phyloP scores from a whole-genome alignment of 208 protist genomes.

The Leishmania mexicana region DNA sequence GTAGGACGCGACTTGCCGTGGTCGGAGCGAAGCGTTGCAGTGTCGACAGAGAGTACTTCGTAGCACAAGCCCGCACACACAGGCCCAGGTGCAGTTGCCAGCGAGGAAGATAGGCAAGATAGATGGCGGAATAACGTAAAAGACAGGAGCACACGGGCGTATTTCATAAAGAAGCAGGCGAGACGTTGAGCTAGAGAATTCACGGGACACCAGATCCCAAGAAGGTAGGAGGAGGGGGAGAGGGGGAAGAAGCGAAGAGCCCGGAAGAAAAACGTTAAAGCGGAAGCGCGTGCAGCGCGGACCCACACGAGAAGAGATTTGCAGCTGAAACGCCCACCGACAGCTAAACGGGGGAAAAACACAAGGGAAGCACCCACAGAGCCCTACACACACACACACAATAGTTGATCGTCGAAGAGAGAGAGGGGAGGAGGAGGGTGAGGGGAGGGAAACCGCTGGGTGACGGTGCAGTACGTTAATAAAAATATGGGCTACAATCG shows the following conservation, averaged over 20 bases:
- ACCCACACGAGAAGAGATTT: not conserved
- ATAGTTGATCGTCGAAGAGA: not conserved
- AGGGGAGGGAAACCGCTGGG: not conserved
- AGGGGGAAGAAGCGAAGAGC: not conserved
- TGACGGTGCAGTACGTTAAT: not conserved
- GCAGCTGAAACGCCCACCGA: too few relatives aligned
- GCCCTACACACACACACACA: not conserved
- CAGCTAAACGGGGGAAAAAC: too few relatives aligned
- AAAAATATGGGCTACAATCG: not conserved
- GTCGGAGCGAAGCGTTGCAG: not conserved
- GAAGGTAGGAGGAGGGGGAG: not conserved
- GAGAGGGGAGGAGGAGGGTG: not conserved
- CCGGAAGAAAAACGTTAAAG: not conserved
- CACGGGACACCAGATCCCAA: not conserved
- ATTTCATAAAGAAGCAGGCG: not conserved
- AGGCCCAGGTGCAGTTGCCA: not conserved
- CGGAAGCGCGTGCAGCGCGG: constrained; percentile 87
- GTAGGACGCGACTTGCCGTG: not conserved
- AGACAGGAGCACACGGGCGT: not conserved
- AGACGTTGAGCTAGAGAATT: not conserved
- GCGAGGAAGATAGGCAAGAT: not conserved
- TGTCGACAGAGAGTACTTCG: not conserved
- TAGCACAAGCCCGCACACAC: not conserved
- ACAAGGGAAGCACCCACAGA: not conserved
- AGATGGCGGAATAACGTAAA: not conserved